Base-by-base conservation (phyloP, 768 basidiomycete genomes). In the Leccinellum rugosiceps region DNA sequence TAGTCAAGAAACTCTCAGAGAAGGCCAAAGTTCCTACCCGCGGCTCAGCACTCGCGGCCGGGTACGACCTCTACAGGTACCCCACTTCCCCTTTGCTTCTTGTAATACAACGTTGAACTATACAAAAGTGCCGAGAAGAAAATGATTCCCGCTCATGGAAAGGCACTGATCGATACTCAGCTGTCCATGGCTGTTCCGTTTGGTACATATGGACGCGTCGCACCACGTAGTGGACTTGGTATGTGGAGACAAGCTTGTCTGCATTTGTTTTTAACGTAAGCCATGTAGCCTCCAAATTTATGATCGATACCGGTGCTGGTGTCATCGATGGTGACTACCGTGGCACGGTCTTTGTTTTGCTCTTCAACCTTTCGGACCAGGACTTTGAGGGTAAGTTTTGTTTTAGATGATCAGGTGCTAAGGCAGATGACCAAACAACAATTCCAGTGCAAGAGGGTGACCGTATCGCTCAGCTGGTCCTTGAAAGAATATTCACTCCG, bases 321-420 rank as follows among this genome's bases (percentile, higher is more conserved):
- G 97, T 99, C 7, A 83, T 99, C 51, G 97, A 99, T 61, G 92
- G 93, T 7, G 97, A 99, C 72, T 98, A 99, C 73, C 82, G 97
- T 53, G 97, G 97, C 21, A 77, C 85, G 13, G 83, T 99, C 47
- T 94, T 88, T 67, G 92, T 98, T 34, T 78, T 99, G 28, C 79
- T 99, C 45, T 98, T 93, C 83, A 98, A 99, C 70, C 83, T 87
- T 55, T 89, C 89, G 0, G 92, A 97, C 71, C 78, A 83, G 57
- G 93, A 98, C 65, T 99, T 98, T 68, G 76, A 88, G 73, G 87
- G 94, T 91, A 68, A 61, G 65, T 53, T 55, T 25, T 13, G 10
- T 17, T 21, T 13, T 49, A 17, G 17, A 44, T 2, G 13, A 8
- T 19, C 21, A 9, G 34, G 3, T 34, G 4, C 41, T 32, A 46